Evolutionary conservation across 2,329 filamentous ascomycete genomes (phyloP), one percentile per base, ranked within the genome.

Genomic region (Claviceps pusilla): DNA sequence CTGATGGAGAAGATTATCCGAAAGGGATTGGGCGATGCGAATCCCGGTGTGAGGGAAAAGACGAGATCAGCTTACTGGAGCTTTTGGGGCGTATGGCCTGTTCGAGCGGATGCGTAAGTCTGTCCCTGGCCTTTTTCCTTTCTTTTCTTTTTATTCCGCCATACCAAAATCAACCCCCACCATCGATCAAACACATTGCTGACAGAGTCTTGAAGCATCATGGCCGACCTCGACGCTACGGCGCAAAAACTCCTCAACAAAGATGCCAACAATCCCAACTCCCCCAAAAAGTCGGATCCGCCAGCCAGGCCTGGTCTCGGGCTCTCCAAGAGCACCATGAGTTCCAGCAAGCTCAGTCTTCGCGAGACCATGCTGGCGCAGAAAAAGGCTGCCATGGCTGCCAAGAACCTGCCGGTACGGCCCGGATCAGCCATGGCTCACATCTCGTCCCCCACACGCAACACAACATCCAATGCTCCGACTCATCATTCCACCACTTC

Each of bases 11-110:
- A 94, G 68, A 88, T 86, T 60, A 80, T 98, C 64, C 89, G 86
- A 67, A 94, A 89, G 66, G 87, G 91, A 0, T 76, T 98, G n/a
- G 76, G 76, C 28, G 93, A 98, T 71, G 77, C 91, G 12, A 95
- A 97, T 63, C 89, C 90, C 7, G 86, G 84, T 35, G 91, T 97
- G 48, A 82, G 93, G 62, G 89, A 95, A 68, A 84, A 82, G 59
- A 91, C 87, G 76, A 82, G 93, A 61, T 78, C 81, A 42, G 87
- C 89, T 0, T 98, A 87, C 68, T 98, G 93, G 93, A 74, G 75
- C 0, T 96, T 90, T 66, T 80, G 83, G 56, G 74, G 73, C 39
- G 76, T 88, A 19, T 97, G 89, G 87, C 84, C 86, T 2, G 76
- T 83, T 24, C 82, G 78, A 64, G 89, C 89, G 43, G 84, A 91